These are phyloP conservation scores for Quercus ilex DNA, from an alignment of 306 rosid genomes.

Conservation along the genomic window DNA sequence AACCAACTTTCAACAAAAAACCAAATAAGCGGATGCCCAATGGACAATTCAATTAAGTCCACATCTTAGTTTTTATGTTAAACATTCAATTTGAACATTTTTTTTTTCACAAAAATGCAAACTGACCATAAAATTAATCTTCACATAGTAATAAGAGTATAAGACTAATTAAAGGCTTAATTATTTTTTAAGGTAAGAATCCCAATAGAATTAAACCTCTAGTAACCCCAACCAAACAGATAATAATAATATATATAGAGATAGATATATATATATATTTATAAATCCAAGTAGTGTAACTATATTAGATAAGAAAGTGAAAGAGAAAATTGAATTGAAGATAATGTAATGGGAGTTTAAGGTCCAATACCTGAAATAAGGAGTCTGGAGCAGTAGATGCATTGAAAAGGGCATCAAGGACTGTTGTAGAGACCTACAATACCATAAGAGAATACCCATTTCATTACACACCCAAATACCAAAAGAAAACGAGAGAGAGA, in stretches of 20 bases:
- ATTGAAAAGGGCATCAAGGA: conserved; percentile 67
- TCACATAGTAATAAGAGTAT: background rate
- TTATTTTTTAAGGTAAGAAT: background rate
- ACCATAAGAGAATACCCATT: background rate
- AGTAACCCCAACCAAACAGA: background rate
- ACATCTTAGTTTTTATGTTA: background rate
- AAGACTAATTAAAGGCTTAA: background rate
- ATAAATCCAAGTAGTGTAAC: background rate
- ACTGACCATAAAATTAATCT: background rate
- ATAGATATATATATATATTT: too few relatives aligned
- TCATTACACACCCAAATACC: background rate
- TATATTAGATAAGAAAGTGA: background rate
- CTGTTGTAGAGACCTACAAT: conserved; percentile 60
- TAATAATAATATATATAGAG: too few relatives aligned
- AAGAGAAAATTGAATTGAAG: background rate
- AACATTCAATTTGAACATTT: background rate
- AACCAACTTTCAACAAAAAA: too few relatives aligned
- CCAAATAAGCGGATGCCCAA: too few relatives aligned
- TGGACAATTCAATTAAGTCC: background rate
- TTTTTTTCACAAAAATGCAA: background rate
- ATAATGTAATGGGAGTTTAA: background rate
- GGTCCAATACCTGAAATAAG: conserved; percentile 44
- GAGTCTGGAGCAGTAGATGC: conserved; percentile 64
- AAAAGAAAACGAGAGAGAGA: background rate
- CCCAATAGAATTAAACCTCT: background rate